Evolutionary conservation across 148 eudicot species (phyloP).

Genomic region (Vaccinium vitisidaea): DNA sequence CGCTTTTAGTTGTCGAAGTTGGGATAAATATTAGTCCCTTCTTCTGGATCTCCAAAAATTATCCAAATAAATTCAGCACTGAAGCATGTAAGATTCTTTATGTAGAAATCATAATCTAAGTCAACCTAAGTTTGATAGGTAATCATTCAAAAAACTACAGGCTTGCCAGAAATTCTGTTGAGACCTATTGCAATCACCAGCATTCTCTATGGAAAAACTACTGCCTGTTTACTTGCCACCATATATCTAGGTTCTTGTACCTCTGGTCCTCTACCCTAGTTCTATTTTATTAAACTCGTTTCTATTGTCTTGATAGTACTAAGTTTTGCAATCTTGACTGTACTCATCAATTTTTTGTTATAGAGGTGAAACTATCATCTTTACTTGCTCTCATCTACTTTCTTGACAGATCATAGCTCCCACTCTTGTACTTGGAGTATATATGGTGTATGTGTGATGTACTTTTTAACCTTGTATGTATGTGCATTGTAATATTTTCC

Average conservation of each 20-base stretch:
- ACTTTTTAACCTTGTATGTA: not conserved
- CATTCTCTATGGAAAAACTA: not conserved
- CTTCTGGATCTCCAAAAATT: not conserved
- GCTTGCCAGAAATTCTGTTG: not conserved
- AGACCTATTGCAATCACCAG: not conserved
- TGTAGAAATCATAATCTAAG: not conserved
- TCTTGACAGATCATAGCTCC: not conserved
- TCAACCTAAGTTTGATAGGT: not conserved
- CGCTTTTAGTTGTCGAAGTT: not conserved
- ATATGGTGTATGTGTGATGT: not conserved
- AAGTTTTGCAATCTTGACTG: not conserved
- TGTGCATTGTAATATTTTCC: not conserved
- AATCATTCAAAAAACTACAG: not conserved
- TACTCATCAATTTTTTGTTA: not conserved
- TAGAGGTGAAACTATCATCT: not conserved
- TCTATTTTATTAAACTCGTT: not conserved
- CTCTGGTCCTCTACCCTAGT: not conserved
- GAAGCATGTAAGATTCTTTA: not conserved
- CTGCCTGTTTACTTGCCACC: not conserved
- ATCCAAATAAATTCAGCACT: not conserved
- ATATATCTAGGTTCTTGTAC: not conserved
- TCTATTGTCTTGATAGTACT: not conserved
- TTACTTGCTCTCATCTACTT: not conserved
- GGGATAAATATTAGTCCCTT: not conserved
- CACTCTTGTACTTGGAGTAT: not conserved